Base-by-base conservation (phyloP, 2,329 filamentous ascomycete species). In the Metarhizium rileyi region DNA sequence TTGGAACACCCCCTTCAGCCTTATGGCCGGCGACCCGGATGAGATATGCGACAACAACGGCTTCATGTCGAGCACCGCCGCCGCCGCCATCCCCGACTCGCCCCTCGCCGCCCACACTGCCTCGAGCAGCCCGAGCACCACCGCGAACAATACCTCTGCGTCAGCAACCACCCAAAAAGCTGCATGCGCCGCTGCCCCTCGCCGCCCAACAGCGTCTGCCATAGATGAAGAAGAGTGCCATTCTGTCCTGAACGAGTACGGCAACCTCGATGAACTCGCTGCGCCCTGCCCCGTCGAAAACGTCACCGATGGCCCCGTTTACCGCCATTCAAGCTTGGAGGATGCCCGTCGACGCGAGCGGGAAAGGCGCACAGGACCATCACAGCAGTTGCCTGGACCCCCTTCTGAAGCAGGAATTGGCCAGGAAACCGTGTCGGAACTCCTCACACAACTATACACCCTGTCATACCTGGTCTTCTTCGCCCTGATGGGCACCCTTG, bases 381-480 rank as follows among this genome's bases (percentile, higher is more conserved):
- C 25, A 14, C 16, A 41, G 28, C 57, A 20, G 68, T n/a, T 8
- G 22, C 4, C 5, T 33, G 16, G 22, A 20, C 42, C 22, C 23
- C 35, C 4, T 38, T 35, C 44, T 26, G 43, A 30, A 23, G 49
- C 50, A 26, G 40, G 54, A 18, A 52, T 49, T 3, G 35, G 44
- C 12, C 23, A 52, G 5, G 44, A 47, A 10, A 38, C 46, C 4
- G 65, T 75, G 23, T 83, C 81, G 1, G 70, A 66, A 50, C 60
- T 72, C 26, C 72, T 71, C 8, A 84, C 80, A 1, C 69, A 80
- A 58, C 57, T 85, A 52, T 87, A 90, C 67, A 90, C 83, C 2
- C 63, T 90, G 52, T 90, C 87, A 1, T 88, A 95, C 65, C 78
- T 96, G 23, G 74, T 94, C 51, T 75, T 96, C 61, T 96, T 95